Evolutionary conservation across 441 rosid genomes (phyloP).

Genomic region (Pelargonium myrrhifolium): DNA sequence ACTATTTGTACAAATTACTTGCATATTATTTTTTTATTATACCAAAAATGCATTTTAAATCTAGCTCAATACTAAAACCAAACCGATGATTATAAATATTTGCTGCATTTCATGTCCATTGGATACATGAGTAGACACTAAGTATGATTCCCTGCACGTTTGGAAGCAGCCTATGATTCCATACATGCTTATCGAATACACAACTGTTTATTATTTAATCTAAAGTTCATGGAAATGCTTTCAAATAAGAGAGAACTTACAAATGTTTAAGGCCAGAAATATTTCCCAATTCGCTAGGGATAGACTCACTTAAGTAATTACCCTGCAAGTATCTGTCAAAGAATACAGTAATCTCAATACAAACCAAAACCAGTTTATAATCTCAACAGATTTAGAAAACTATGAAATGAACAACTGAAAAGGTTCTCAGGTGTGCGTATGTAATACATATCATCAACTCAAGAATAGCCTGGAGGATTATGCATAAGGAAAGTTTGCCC

Average conservation of each 20-base stretch:
- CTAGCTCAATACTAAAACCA: too few relatives aligned
- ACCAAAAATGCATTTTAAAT: too few relatives aligned
- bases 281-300: constrained; percentile 83
- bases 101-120: too few relatives aligned
- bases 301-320: constrained; percentile 68
- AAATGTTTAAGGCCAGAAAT: constrained; percentile 53
- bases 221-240: background rate
- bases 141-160: too few relatives aligned
- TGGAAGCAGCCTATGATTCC: too few relatives aligned
- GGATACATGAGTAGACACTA: too few relatives aligned
- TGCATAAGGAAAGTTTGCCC: too few relatives aligned
- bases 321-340: constrained; percentile 74
- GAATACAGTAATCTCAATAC: constrained; percentile 12
- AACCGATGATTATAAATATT: too few relatives aligned
- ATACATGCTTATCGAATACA: too few relatives aligned
- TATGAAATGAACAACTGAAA: background rate
- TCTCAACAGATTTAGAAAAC: background rate
- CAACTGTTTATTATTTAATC: background rate
- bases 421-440: background rate
- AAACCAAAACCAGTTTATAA: background rate
- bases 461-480: too few relatives aligned
- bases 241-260: constrained; percentile 44
- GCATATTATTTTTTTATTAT: too few relatives aligned
- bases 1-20: too few relatives aligned
- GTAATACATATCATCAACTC: background rate